Base-by-base conservation (phyloP, 2,329 filamentous ascomycete genomes). In the Colletotrichum navitas region DNA sequence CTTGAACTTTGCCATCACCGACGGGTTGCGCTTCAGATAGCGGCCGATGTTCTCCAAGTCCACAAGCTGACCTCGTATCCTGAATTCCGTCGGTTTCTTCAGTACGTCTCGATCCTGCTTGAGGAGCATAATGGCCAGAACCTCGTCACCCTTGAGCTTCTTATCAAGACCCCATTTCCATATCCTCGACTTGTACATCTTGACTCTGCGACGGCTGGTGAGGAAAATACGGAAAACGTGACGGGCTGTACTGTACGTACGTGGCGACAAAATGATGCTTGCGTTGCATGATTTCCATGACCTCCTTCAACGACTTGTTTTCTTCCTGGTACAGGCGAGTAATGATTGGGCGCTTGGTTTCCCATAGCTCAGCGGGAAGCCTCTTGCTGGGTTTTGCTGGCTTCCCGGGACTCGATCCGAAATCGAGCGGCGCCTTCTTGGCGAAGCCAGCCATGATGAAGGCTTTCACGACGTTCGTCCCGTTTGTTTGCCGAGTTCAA, bases 151-250 rank as follows among this genome's bases (percentile, higher is more conserved):
- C 73, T 83, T 82, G 62, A 83, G 76, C 73, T 83, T 83, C 74
- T 83, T 83, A 63, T 82, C 81, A 52, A 83, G 78, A 6, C 81
- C 80, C 82, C 82, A 83, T 73, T 81, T 80, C 77, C 79, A 81
- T 59, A 83, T 82, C 55, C 81, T 79, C 55, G 81, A 83, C 77
- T 83, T 83, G 76, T 81, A 83, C 81, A 83, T 83, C 74, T 82
- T 83, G 65, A 81, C 80, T 26, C 81, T 83, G 68, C 32, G 24
- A 51, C 52, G 51, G 56, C 67, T 36, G 24, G 32, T 65, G 41
- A 74, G 65, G 21, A 39, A 34, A 2, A 16, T 14, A 26, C 66
- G 24, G 26, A 60, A 52, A 34, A 34, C 11, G 51, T 52, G 60
- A 16, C 14, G 45, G 59, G 51, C 26, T 18, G 52, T 10, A 79